These are phyloP conservation scores for Fomes fomentarius DNA, from an alignment of 1,284 basidiomycete genomes.

Conservation along the genomic window DNA sequence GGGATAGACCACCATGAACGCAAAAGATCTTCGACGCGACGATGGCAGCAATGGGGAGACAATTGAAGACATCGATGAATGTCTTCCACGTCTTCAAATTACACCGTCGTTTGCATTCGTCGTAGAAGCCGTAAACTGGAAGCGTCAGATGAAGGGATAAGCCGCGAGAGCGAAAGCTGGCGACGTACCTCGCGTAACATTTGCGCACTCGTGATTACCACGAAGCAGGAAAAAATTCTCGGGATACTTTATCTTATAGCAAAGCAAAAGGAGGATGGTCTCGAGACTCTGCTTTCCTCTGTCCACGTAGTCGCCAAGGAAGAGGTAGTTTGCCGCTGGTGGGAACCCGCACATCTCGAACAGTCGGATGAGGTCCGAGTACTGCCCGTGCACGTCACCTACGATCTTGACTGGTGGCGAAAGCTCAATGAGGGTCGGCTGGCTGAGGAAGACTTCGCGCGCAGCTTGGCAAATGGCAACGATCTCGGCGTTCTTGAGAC, in stretches of 20 bases:
- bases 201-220: conserved; percentile 99
- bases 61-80: conserved; percentile 99
- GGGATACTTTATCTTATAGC: conserved; percentile 99
- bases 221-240: conserved; percentile 99
- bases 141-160: conserved; percentile 22
- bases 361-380: conserved; percentile 95
- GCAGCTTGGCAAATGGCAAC: conserved; percentile 96
- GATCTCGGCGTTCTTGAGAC: conserved; percentile 97
- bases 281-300: conserved; percentile 98
- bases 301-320: conserved; percentile 99
- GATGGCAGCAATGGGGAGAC: conserved; percentile 96
- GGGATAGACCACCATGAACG: conserved; percentile 97
- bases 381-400: conserved; percentile 98
- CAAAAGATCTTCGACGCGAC: conserved; percentile 99
- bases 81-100: conserved; percentile 99
- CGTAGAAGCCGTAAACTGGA: conserved; percentile 98
- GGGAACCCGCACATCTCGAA: conserved; percentile 99
- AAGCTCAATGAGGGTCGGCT: conserved; percentile 97
- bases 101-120: conserved; percentile 99
- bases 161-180: conserved; percentile 6
- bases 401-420: conserved; percentile 99
- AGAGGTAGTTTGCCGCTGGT: conserved; percentile 96
- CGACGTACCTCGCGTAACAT: conserved; percentile 90
- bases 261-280: conserved; percentile 94
- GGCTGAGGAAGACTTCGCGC: conserved; percentile 94